A percentile compares a stretch with the other conserved stretches of the same genome.
These are phyloP conservation scores for Annona cherimola DNA, from an alignment of 164 flowering plant species.

Conservation along the genomic window DNA sequence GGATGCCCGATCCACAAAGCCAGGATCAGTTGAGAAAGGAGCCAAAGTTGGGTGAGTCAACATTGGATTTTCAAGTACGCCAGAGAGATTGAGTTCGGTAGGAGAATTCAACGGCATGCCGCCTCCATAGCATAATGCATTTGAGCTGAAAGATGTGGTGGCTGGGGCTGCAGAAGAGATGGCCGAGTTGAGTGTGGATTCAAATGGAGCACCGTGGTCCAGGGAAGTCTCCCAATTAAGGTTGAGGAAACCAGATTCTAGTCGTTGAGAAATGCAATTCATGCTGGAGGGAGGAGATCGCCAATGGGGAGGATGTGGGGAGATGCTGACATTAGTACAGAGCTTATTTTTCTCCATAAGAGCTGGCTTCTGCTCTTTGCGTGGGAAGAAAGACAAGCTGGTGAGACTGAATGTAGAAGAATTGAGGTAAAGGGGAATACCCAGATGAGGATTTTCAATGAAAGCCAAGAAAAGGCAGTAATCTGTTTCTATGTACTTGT, in stretches of 20 bases:
- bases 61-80: slow-evolving; percentile 20
- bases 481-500: too few species aligned
- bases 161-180: slow-evolving; percentile 43
- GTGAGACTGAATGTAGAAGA: too few species aligned
- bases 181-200: slow-evolving; percentile 53
- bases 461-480: too few species aligned
- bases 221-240: slow-evolving; percentile 52
- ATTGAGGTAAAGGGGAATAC: too few species aligned
- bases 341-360: slow-evolving; percentile 13
- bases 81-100: slow-evolving; percentile 45
- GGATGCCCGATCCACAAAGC: slow-evolving; percentile 82
- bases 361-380: too few species aligned
- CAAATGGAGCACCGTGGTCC: slow-evolving; percentile 35
- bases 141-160: slow-evolving; percentile 23
- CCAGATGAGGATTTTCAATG: too few species aligned
- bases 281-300: slow-evolving; percentile 21
- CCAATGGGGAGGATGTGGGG: slow-evolving; percentile 20
- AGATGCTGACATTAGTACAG: not conserved
- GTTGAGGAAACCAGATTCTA: slow-evolving; percentile 29
- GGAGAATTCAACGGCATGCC: slow-evolving; percentile 67
- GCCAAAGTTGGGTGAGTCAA: slow-evolving; percentile 31
- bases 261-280: slow-evolving; percentile 28
- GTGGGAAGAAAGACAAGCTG: too few species aligned
- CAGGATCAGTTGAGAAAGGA: slow-evolving; percentile 61
- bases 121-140: slow-evolving; percentile 39